Conservation (phyloP, 345 rosid species). For the Syzygium grande region DNA sequence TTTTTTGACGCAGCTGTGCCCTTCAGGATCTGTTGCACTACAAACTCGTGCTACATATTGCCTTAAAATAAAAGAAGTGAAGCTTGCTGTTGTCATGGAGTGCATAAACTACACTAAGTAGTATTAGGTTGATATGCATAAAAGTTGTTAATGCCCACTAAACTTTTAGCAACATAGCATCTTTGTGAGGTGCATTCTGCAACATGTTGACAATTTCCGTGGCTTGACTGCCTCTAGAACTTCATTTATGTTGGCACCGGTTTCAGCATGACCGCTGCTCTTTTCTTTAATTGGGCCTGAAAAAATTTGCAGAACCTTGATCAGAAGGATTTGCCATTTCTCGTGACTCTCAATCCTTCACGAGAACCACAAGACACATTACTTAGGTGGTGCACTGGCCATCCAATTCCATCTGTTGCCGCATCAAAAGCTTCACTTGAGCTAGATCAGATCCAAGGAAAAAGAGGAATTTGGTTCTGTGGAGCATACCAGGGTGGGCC, state of each 20-base stretch:
- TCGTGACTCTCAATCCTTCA: slow-evolving; percentile 77
- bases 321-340: slow-evolving; percentile 50
- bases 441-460: slow-evolving; percentile 73
- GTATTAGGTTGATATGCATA: not conserved
- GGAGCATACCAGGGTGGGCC: slow-evolving; percentile 86
- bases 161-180: not conserved
- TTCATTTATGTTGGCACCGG: not conserved
- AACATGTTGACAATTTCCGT: not conserved
- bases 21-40: slow-evolving; percentile 1
- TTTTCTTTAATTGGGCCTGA: not conserved
- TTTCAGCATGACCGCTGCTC: not conserved
- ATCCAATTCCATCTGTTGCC: slow-evolving; percentile 85
- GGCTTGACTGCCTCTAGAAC: not conserved
- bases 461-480: slow-evolving; percentile 79
- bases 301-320: slow-evolving; percentile 60
- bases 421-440: slow-evolving; percentile 76
- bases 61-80: not conserved
- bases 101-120: not conserved
- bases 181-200: not conserved
- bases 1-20: not conserved
- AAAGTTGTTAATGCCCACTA: not conserved
- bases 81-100: not conserved
- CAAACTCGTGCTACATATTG: slow-evolving; percentile 38
- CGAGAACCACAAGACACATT: slow-evolving; percentile 50
- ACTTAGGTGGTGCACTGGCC: slow-evolving; percentile 80